Conservation (phyloP, 805 yeast species). For the Kuraishia borneana region DNA sequence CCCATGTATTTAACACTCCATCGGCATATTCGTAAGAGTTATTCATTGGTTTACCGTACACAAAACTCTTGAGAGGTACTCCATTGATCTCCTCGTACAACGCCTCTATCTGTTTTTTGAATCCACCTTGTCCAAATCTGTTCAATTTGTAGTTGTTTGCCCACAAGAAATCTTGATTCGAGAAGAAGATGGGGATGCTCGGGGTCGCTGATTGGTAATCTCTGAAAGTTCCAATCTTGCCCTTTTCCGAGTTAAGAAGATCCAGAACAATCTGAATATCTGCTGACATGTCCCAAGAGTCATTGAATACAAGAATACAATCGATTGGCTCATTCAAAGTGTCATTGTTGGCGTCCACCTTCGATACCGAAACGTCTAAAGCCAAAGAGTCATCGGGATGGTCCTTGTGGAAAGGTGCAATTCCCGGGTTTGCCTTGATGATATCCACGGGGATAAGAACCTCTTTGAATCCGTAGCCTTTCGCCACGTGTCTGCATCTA, state of each 20-base stretch:
- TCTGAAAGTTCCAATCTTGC: slow-evolving; percentile 53
- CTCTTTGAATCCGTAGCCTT: slow-evolving; percentile 64
- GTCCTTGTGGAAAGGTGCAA: slow-evolving; percentile 62
- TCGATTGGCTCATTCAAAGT: slow-evolving; percentile 30
- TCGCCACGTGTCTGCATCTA: slow-evolving; percentile 61
- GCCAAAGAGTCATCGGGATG: slow-evolving; percentile 30
- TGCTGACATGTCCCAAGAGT: slow-evolving; percentile 81
- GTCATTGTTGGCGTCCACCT: slow-evolving; percentile 10
- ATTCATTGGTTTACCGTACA: slow-evolving; percentile 74
- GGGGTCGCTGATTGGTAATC: slow-evolving; percentile 23
- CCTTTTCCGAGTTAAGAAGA: slow-evolving; percentile 50
- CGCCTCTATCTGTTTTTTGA: slow-evolving; percentile 49
- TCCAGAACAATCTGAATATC: slow-evolving; percentile 75
- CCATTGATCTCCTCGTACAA: slow-evolving; percentile 44
- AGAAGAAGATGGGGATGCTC: slow-evolving; percentile 61
- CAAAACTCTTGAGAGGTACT: slow-evolving; percentile 34
- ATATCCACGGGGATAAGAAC: slow-evolving; percentile 69
- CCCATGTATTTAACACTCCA: slow-evolving; percentile 50
- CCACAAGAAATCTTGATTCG: slow-evolving; percentile 81
- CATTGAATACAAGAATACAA: slow-evolving; percentile 75
- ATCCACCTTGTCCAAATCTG: slow-evolving; percentile 88
- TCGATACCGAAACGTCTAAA: slow-evolving; percentile 15
- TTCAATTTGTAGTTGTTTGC: slow-evolving; percentile 71
- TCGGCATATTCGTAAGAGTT: slow-evolving; percentile 80
- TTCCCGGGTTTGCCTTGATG: slow-evolving; percentile 40